Conservation (phyloP, 768 basidiomycete genomes). For the Leccinum subgranulosum region DNA sequence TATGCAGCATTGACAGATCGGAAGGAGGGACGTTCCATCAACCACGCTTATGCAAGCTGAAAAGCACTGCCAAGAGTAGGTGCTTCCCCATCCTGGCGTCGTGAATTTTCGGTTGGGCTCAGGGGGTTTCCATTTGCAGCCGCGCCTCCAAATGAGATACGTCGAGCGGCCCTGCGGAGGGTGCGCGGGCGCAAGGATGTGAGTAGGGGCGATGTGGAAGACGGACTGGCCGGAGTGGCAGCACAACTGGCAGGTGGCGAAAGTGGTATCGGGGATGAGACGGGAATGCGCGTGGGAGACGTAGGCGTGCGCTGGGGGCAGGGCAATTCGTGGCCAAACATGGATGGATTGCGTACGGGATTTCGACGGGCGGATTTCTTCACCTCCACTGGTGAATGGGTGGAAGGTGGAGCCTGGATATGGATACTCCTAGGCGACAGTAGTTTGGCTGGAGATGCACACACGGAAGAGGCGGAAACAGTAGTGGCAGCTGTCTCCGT, state of each 20-base stretch:
- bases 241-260: slow-evolving; percentile 11
- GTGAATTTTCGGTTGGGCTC: slow-evolving; percentile 35
- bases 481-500: slow-evolving; percentile 31
- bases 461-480: slow-evolving; percentile 18
- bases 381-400: slow-evolving; percentile 15
- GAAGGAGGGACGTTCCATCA: neutral
- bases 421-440: slow-evolving; percentile 20
- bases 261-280: slow-evolving; percentile 27
- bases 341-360: slow-evolving; percentile 58
- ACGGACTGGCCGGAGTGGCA: slow-evolving; percentile 3
- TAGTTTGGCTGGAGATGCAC: slow-evolving; percentile 18
- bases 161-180: slow-evolving; percentile 40
- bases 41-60: slow-evolving; percentile 46
- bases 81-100: slow-evolving; percentile 31
- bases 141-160: slow-evolving; percentile 66
- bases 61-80: slow-evolving; percentile 67
- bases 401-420: slow-evolving; percentile 21
- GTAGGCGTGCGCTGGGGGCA: slow-evolving; percentile 36
- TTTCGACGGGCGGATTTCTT: slow-evolving; percentile 40
- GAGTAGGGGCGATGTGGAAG: slow-evolving; percentile 15
- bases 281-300: slow-evolving; percentile 29
- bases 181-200: slow-evolving; percentile 25
- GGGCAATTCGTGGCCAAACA: slow-evolving; percentile 65
- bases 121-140: slow-evolving; percentile 27
- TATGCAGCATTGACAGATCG: slow-evolving; percentile 10